Base-by-base conservation (phyloP, 257 asterid species). In the Salvia splendens region DNA sequence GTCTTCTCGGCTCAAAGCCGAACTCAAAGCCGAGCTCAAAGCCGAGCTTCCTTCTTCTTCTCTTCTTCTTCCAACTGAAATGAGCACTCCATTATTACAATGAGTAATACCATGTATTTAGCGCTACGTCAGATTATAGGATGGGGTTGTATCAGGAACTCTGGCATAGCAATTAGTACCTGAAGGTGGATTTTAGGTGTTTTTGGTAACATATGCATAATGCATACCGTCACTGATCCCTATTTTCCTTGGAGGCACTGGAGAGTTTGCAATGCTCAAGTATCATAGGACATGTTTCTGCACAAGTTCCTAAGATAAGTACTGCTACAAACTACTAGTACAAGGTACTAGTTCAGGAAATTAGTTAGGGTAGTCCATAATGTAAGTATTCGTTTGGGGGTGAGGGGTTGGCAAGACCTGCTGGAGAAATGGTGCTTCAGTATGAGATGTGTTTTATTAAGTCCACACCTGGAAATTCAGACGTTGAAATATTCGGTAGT, bases 241-340 rank as follows among this genome's bases (percentile, higher is more conserved):
- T 11, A 35, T 30, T 15, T 46, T 8, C 55, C 67, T 12, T 47
- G 72, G 68, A 56, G 61, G 61, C 67, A 30, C n/a, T 16, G 58
- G 8, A 28, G 40, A 35, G 40, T 35, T 4, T 4, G 40, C 7
- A 38, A 38, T 38, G 8, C 8, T 6, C n/a, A 45, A 69, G 30
- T 24, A 53, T 28, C 61, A 8, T 68, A 14, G 35, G 12, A 74
- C 36, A 6, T 61, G 47, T 42, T 35, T 52, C 41, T 51, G 56
- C 46, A 38, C 15, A 17, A 30, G 52, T 32, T 48, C 17, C 57
- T 53, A 38, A 12, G 33, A 52, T 36, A 61, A 47, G 12, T 20
- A 58, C 35, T 45, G 76, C 41, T 20, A 45, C 65, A 57, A 49
- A 40, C 52, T 43, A 40, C 52, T 43, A 45, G 0, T 33, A 33